Conservation (phyloP, 805 yeast genomes). For the Starmerella cellae region DNA sequence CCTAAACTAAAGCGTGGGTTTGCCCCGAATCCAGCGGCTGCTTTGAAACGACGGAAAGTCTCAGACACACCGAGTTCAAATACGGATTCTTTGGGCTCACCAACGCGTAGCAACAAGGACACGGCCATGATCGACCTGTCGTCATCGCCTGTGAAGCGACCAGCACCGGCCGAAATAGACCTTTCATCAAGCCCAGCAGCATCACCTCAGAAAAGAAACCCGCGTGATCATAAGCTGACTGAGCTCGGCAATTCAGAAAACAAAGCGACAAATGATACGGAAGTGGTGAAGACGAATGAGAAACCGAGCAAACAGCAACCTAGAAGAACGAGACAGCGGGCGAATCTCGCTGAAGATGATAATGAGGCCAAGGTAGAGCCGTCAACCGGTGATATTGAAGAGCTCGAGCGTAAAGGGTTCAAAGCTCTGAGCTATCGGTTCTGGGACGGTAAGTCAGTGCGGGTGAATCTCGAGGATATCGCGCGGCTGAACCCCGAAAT, state of each 20-base stretch:
- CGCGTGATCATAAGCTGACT: too few species aligned
- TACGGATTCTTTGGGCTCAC: too few species aligned
- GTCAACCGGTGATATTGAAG: constrained; percentile 6
- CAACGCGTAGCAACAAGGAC: too few species aligned
- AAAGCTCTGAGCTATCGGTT: constrained; percentile 26
- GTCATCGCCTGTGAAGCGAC: background rate
- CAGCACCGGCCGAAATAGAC: background rate
- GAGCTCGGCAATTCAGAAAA: too few species aligned
- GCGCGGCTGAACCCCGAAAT: constrained; percentile 64
- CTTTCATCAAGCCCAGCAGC: background rate
- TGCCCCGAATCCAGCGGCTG: too few species aligned
- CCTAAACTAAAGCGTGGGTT: too few species aligned
- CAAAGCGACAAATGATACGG: too few species aligned
- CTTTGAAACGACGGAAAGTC: too few species aligned
- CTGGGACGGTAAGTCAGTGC: constrained; percentile 40
- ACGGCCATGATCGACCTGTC: background rate
- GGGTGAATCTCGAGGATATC: constrained; percentile 57
- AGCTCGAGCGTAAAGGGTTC: constrained; percentile 6
- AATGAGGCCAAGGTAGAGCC: constrained; percentile 12
- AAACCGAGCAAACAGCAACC: background rate
- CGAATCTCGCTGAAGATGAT: background rate
- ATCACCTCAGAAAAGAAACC: too few species aligned
- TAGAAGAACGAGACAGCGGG: background rate
- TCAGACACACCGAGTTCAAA: too few species aligned
- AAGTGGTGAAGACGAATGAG: too few species aligned